Percentiles rank a stretch among this genome's conserved stretches.
phyloP scores from a whole-genome alignment of 1,284 basidiomycete genomes.

The Ceratobasidium sp. region DNA sequence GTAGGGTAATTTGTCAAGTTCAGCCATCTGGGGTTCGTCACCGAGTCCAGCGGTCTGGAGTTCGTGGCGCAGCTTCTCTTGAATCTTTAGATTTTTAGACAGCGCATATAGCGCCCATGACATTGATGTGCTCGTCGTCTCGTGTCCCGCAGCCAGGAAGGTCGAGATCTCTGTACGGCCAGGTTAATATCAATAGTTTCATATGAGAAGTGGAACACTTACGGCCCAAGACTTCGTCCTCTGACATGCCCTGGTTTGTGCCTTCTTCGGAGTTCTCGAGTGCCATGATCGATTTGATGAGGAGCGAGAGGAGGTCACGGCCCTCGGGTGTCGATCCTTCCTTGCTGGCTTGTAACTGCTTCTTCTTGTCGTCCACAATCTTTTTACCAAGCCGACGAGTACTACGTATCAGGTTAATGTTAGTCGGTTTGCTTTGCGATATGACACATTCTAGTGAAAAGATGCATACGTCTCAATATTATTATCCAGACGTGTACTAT shows the following conservation, averaged over 20 bases:
- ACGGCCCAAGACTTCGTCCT: slow-evolving; percentile 44
- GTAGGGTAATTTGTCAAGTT: slow-evolving; percentile 53
- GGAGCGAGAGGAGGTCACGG: slow-evolving; percentile 46
- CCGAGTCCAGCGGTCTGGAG: slow-evolving; percentile 55
- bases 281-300: slow-evolving; percentile 56
- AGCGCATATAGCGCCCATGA: slow-evolving; percentile 74
- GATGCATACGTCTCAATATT: slow-evolving; percentile 13
- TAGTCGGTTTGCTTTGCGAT: too few relatives aligned
- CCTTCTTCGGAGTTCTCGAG: slow-evolving; percentile 50
- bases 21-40: slow-evolving; percentile 58
- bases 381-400: slow-evolving; percentile 51
- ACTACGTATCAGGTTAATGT: not conserved
- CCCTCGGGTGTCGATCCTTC: slow-evolving; percentile 44
- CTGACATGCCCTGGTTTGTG: slow-evolving; percentile 27
- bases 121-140: slow-evolving; percentile 32
- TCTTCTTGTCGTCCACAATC: slow-evolving; percentile 54
- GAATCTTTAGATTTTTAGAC: slow-evolving; percentile 63
- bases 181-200: not conserved
- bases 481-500: not conserved
- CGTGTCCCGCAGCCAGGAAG: slow-evolving; percentile 31
- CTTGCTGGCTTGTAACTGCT: slow-evolving; percentile 43
- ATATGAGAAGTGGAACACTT: not conserved
- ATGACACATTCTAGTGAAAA: not conserved
- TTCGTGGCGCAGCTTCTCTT: slow-evolving; percentile 76
- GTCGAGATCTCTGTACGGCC: slow-evolving; percentile 1